phyloP scores from a whole-genome alignment of 2,329 filamentous ascomycete species.

The Aspergillus niger region DNA sequence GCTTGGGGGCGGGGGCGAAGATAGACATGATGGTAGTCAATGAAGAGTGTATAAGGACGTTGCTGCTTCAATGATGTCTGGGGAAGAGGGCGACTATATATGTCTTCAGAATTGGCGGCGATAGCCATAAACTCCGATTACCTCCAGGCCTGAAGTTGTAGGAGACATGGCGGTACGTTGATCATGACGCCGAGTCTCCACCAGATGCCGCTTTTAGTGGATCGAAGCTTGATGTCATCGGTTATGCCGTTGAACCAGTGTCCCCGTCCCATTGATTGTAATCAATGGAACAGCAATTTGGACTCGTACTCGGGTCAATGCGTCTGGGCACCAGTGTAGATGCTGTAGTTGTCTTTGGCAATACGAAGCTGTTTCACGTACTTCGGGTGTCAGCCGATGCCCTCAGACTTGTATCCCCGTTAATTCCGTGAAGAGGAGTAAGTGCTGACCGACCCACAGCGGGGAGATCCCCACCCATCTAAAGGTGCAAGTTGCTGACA shows the following conservation, averaged over 20 bases:
- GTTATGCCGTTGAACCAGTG: not conserved
- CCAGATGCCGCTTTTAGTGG: not conserved
- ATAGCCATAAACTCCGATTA: not conserved
- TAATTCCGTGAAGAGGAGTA: not conserved
- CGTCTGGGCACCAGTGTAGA: not conserved
- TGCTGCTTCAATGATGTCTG: not conserved
- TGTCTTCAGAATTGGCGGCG: not conserved
- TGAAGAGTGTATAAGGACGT: not conserved
- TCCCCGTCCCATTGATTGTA: too few relatives aligned
- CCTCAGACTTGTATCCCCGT: not conserved
- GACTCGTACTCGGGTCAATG: not conserved
- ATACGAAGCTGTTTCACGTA: too few relatives aligned
- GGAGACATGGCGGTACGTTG: not conserved
- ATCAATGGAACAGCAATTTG: not conserved
- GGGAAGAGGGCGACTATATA: not conserved
- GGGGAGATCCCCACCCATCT: not conserved
- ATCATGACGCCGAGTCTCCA: not conserved
- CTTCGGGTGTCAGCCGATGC: too few relatives aligned
- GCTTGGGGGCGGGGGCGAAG: slow-evolving; percentile 46
- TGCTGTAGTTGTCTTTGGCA: not conserved
- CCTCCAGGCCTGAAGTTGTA: not conserved
- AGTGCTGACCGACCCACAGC: not conserved
- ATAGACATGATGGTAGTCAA: slow-evolving; percentile 9
- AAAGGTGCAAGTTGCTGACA: not conserved
- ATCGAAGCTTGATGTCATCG: not conserved